Evolutionary conservation across 106 monocot species (phyloP).

Genomic region (Xerophyta viscosa): DNA sequence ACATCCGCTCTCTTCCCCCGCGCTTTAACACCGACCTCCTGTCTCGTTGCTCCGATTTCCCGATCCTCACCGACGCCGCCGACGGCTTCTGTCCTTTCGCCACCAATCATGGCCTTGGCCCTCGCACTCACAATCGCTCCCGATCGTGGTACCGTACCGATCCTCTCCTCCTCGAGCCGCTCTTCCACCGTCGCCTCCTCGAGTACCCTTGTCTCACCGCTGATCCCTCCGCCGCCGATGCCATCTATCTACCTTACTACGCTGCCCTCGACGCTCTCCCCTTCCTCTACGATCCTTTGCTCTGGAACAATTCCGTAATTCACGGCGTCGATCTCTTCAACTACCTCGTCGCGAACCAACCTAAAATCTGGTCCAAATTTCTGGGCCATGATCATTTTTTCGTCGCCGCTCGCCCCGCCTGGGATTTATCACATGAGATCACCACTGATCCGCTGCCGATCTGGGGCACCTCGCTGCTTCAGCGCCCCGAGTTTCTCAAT

Average conservation of each 20-base stretch:
- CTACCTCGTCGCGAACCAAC: constrained; percentile 16
- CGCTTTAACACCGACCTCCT: constrained; percentile 72
- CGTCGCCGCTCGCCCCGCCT: constrained; percentile 55
- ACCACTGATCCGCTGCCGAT: constrained; percentile 20
- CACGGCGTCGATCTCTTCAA: constrained; percentile 55
- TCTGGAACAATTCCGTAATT: constrained; percentile 38
- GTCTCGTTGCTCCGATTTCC: constrained; percentile 40
- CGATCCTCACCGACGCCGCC: constrained; percentile 25
- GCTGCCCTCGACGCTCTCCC: constrained; percentile 49
- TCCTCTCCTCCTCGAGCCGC: constrained; percentile 52
- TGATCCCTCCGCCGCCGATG: constrained; percentile 46
- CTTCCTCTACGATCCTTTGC: constrained; percentile 38
- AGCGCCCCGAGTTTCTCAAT: constrained; percentile 52
- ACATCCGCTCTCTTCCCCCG: constrained; percentile 52
- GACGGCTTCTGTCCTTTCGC: constrained; percentile 37
- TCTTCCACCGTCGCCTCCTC: constrained; percentile 81
- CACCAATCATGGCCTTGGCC: constrained; percentile 63
- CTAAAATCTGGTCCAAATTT: constrained; percentile 35
- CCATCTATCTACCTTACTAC: constrained; percentile 78
- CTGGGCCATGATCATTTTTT: constrained; percentile 74
- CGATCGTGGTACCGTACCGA: constrained; percentile 72
- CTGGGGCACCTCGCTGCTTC: constrained; percentile 90
- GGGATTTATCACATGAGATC: constrained; percentile 67
- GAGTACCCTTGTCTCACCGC: constrained; percentile 68
- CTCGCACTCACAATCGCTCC: constrained; percentile 52